phyloP scores from a whole-genome alignment of 495 filamentous ascomycete species.

The Penicillium pulvis region DNA sequence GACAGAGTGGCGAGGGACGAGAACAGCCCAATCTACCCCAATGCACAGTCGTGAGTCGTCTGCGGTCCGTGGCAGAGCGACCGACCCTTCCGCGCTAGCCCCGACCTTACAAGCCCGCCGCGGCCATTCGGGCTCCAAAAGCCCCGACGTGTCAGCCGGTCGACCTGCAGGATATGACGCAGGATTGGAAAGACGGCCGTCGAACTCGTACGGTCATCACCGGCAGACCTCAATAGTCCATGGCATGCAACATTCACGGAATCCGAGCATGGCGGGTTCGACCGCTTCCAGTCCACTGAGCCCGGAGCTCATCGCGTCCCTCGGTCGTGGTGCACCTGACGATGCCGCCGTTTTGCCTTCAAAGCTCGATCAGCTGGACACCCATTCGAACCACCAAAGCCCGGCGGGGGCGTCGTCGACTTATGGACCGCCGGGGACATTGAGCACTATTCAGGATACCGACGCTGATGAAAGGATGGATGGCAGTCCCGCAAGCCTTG shows the following conservation, averaged over 20 bases:
- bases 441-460: constrained; percentile 48
- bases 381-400: constrained; percentile 27
- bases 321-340: constrained; percentile 42
- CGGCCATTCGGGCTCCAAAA: constrained; percentile 59
- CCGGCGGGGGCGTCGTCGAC: constrained; percentile 24
- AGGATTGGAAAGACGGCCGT: constrained; percentile 68
- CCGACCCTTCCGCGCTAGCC: constrained; percentile 40
- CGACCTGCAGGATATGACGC: constrained; percentile 52
- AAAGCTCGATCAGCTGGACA: constrained; percentile 38
- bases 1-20: constrained; percentile 43
- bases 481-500: constrained; percentile 27
- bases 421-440: constrained; percentile 31
- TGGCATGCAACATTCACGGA: constrained; percentile 90
- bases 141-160: constrained; percentile 45
- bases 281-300: constrained; percentile 78
- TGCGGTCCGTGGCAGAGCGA: constrained; percentile 45
- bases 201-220: constrained; percentile 81
- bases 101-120: constrained; percentile 49
- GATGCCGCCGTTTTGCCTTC: constrained; percentile 22
- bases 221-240: constrained; percentile 94
- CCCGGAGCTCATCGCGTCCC: constrained; percentile 78
- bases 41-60: constrained; percentile 52
- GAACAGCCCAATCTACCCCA: constrained; percentile 52
- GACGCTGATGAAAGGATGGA: constrained; percentile 29
- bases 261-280: constrained; percentile 67